Evolutionary conservation across 2,329 filamentous ascomycete species (phyloP).

Genomic region (Fusarium brachygibbosum): DNA sequence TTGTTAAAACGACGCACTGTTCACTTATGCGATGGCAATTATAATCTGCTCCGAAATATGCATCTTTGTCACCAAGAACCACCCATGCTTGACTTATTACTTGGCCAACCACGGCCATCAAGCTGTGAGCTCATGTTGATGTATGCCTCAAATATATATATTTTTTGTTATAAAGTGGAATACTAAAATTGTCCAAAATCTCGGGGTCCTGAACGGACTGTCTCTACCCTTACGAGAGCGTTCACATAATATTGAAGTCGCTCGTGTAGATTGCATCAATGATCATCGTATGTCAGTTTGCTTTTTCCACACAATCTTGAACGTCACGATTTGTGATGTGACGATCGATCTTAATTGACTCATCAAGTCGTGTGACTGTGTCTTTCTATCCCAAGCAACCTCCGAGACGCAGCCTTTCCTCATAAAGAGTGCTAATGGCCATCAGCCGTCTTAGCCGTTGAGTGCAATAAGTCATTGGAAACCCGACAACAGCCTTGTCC

Average conservation of each 20-base stretch:
- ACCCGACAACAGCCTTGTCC: not conserved
- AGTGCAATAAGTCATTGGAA: slow-evolving; percentile 17
- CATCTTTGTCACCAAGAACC: slow-evolving; percentile 2
- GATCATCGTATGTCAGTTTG: not conserved
- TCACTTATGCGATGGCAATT: slow-evolving; percentile 11
- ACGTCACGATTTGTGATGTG: not conserved
- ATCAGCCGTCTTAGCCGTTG: slow-evolving; percentile 26
- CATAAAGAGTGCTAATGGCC: slow-evolving; percentile 1
- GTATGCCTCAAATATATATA: not conserved
- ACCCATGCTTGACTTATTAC: not conserved
- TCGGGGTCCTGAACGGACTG: not conserved
- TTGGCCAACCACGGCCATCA: not conserved
- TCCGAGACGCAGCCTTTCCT: slow-evolving; percentile 32
- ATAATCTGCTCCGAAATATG: not conserved
- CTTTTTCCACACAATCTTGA: slow-evolving; percentile 4
- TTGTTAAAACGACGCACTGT: not conserved
- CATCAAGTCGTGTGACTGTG: slow-evolving; percentile 22
- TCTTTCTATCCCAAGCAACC: slow-evolving; percentile 10
- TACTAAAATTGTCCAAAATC: not conserved
- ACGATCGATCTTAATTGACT: slow-evolving; percentile 36
- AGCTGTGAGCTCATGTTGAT: not conserved
- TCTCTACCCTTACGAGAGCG: no score
- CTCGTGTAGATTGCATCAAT: not conserved
- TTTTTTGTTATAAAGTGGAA: not conserved
- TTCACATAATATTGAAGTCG: not conserved